A percentile compares a stretch with the other conserved stretches of the same genome.
Evolutionary conservation across 257 asterid genomes (phyloP).

Genomic region (Scutellaria barbata): DNA sequence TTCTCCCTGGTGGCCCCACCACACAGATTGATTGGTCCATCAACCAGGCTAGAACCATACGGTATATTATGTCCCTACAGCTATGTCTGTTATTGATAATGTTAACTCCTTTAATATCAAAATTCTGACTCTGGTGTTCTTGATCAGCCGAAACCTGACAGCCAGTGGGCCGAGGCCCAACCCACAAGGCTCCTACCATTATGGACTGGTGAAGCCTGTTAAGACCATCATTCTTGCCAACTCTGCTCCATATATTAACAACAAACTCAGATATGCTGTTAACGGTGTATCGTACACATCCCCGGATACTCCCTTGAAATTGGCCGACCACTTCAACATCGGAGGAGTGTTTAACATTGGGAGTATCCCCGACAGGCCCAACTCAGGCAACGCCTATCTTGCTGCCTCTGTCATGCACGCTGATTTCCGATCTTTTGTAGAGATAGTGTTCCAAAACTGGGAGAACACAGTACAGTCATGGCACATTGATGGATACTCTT

Average conservation of each 20-base stretch:
- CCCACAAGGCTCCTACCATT: slow-evolving; percentile 98
- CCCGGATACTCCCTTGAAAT: slow-evolving; percentile 82
- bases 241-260: slow-evolving; percentile 79
- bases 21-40: slow-evolving; percentile 67
- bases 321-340: slow-evolving; percentile 86
- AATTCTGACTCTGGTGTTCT: slow-evolving; percentile 36
- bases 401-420: slow-evolving; percentile 83
- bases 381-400: slow-evolving; percentile 58
- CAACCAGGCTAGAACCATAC: slow-evolving; percentile 89
- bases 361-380: slow-evolving; percentile 70
- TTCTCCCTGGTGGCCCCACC: slow-evolving; percentile 84
- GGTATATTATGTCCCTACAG: slow-evolving; percentile 49
- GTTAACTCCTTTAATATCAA: background rate
- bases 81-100: too few species aligned
- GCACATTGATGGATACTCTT: slow-evolving; percentile 87
- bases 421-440: slow-evolving; percentile 65
- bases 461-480: slow-evolving; percentile 86
- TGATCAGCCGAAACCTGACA: slow-evolving; percentile 74
- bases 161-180: slow-evolving; percentile 99
- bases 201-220: slow-evolving; percentile 79
- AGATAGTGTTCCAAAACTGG: slow-evolving; percentile 89
- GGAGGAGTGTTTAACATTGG: slow-evolving; percentile 76
- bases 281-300: slow-evolving; percentile 72
- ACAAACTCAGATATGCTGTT: slow-evolving; percentile 87
- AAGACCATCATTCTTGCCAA: slow-evolving; percentile 85